These are phyloP conservation scores for Cladophialophora yegresii DNA, from an alignment of 2,329 filamentous ascomycete species.

Conservation along the genomic window DNA sequence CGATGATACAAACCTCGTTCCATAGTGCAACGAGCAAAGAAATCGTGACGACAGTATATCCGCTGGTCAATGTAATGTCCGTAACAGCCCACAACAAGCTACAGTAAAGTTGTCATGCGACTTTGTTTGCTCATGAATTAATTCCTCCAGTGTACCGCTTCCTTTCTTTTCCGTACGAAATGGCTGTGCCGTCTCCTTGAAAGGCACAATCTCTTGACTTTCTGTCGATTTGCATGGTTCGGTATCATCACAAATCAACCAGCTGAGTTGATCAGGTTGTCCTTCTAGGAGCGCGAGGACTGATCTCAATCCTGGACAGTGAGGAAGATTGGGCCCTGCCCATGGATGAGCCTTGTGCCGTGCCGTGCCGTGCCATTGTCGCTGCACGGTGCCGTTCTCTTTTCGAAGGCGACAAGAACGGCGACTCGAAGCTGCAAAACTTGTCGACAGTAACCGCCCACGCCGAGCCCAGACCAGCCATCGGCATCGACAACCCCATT, in stretches of 20 bases:
- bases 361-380: not conserved
- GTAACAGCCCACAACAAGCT: too few species aligned
- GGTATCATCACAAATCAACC: not conserved
- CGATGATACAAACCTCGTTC: not conserved
- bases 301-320: not conserved
- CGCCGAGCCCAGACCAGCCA: not conserved
- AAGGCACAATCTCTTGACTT: not conserved
- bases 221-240: not conserved
- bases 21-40: not conserved
- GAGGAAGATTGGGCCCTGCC: not conserved
- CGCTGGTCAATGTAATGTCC: not conserved
- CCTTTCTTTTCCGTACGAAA: not conserved
- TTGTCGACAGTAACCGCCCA: not conserved
- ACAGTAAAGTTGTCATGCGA: not conserved
- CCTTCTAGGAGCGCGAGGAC: not conserved
- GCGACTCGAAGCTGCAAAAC: not conserved
- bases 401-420: not conserved
- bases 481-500: not conserved
- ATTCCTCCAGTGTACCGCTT: not conserved
- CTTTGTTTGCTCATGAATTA: not conserved
- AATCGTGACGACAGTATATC: not conserved
- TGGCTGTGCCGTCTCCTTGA: not conserved
- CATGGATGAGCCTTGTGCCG: not conserved
- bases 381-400: not conserved
- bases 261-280: not conserved